phyloP scores from a whole-genome alignment of 2,329 filamentous ascomycete genomes.

The Cercospora brassicicola region DNA sequence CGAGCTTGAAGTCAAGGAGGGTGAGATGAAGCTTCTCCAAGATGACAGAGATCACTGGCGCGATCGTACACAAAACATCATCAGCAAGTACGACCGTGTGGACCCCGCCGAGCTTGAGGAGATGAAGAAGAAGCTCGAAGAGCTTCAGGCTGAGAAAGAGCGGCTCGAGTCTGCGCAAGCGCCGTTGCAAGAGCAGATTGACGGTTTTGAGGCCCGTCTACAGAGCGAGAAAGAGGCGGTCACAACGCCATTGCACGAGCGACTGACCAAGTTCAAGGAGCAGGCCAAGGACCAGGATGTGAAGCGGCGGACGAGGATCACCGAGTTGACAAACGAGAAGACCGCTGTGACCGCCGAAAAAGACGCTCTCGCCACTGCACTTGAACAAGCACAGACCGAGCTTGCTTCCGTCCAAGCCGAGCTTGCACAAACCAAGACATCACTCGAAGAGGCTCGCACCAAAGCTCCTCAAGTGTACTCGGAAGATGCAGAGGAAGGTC shows the following conservation, averaged over 20 bases:
- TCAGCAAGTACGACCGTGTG: conserved; percentile 92
- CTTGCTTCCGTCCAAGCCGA: conserved; percentile 24
- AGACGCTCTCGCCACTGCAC: conserved; percentile 43
- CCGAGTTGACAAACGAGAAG: conserved; percentile 44
- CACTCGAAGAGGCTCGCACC: conserved; percentile 63
- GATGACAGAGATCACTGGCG: conserved; percentile 94
- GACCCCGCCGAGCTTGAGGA: conserved; percentile 91
- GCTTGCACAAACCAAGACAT: conserved; percentile 51
- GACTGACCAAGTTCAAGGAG: conserved; percentile 53
- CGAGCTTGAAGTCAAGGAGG: conserved; percentile 75
- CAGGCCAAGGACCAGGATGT: conserved; percentile 49
- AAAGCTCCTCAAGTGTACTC: conserved; percentile 35
- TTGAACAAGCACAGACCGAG: conserved; percentile 30
- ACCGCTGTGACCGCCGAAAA: conserved; percentile 60
- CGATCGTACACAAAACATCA: conserved; percentile 90
- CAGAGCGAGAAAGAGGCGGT: conserved; percentile 36
- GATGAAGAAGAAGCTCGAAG: conserved; percentile 73
- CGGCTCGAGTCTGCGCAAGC: conserved; percentile 54
- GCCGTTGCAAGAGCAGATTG: conserved; percentile 52
- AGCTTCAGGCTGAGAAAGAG: conserved; percentile 54
- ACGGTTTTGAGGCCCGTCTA: conserved; percentile 49
- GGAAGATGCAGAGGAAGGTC: conserved; percentile 49
- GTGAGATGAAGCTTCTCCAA: conserved; percentile 83
- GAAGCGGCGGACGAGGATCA: conserved; percentile 51
- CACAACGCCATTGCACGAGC: conserved; percentile 20